Evolutionary conservation across 768 basidiomycete genomes (phyloP), one percentile per base, ranked within the genome.

Genomic region (Mycena chlorophos): DNA sequence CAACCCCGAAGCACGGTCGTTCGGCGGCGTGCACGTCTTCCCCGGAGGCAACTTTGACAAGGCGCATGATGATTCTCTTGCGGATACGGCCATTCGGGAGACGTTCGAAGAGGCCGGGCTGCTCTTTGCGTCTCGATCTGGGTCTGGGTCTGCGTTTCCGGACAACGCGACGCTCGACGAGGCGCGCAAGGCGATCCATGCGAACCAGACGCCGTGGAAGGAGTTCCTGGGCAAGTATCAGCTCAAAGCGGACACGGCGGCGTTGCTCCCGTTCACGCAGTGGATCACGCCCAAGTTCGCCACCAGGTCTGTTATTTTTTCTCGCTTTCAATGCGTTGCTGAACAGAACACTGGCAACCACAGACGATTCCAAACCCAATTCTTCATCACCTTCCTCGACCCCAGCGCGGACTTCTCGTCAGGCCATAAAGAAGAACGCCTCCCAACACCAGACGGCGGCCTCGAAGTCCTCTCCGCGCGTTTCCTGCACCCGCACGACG

Each of bases 91-190:
- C 3, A 84, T 89, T 40, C 78, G 88, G 17, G 88, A 91, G 70
- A 85, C 87, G 0, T 89, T 91, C 55, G 88, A 91, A 64, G 88
- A 91, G 65, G 78, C 87, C 2, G 88, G 88, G 2, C 68, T 89
- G 26, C 68, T 89, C 14, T 67, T 89, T 14, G 85, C 84, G 12
- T 80, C 82, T 13, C 46, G 8, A 12, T 42, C 40, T 20, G 31
- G 31, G 8, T 8, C 8, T 8, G 40, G 55, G 10, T 43, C 58
- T 45, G 6, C 42, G 13, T 23, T 45, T 19, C 66, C 75, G 23
- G 68, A 71, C 29, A 73, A 83, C 51, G 49, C 63, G 0, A 66
- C 71, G 0, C 66, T 88, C 50, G 82, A 86, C 54, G 69, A 74
- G 19, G 82, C 82, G 2, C 82, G 88, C 17, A 70, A 73, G 58